Evolutionary conservation across 2,329 filamentous ascomycete genomes (phyloP).

Genomic region (Colletotrichum siamense): DNA sequence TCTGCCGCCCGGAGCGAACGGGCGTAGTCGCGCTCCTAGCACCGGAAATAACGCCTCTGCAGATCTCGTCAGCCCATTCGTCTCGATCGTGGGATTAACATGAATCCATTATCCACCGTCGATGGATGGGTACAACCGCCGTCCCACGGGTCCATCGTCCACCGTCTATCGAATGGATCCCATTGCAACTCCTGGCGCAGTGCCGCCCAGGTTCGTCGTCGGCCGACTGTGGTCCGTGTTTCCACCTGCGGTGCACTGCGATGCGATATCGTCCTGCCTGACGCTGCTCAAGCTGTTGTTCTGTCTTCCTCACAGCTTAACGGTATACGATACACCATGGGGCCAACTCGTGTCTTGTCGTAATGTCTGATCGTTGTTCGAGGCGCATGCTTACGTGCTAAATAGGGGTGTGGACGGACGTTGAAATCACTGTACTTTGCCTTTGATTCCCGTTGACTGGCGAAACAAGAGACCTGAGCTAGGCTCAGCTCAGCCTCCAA

Average conservation of each 20-base stretch:
- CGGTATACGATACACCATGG: not conserved
- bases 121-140: not conserved
- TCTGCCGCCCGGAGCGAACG: slow-evolving; percentile 7
- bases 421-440: not conserved
- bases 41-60: slow-evolving; percentile 8
- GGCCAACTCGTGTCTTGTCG: not conserved
- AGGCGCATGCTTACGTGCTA: not conserved
- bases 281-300: not conserved
- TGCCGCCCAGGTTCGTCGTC: not conserved
- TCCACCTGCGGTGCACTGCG: not conserved
- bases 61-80: not conserved
- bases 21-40: not conserved
- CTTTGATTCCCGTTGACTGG: not conserved
- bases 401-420: not conserved
- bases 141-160: not conserved
- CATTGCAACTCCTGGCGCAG: not conserved
- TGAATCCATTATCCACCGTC: not conserved
- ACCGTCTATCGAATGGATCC: not conserved
- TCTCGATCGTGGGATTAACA: not conserved
- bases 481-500: not conserved
- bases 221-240: not conserved
- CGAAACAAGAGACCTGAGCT: slow-evolving; percentile 1
- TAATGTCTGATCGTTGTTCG: not conserved
- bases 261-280: not conserved
- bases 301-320: not conserved